Percentiles rank a stretch among this genome's conserved stretches.
These are phyloP conservation scores for Sutorius eximius DNA, from an alignment of 1,284 basidiomycete species.

Conservation along the genomic window DNA sequence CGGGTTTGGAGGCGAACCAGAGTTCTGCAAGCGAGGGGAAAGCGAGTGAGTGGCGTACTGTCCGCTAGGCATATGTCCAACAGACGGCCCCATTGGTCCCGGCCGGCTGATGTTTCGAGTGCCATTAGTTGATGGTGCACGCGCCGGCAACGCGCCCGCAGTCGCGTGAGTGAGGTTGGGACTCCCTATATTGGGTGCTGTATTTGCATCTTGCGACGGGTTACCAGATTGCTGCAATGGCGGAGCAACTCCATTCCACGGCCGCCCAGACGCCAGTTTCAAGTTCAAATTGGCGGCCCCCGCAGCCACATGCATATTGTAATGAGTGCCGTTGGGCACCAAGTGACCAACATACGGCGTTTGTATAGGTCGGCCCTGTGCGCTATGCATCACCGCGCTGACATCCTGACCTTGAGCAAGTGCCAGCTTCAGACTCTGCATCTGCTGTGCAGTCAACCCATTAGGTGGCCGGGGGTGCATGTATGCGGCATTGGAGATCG, in stretches of 20 bases:
- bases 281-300: conserved; percentile 37
- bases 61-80: conserved; percentile 40
- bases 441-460: conserved; percentile 50
- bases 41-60: conserved; percentile 45
- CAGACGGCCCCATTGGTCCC: conserved; percentile 28
- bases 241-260: conserved; percentile 38
- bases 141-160: conserved; percentile 41
- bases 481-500: conserved; percentile 37
- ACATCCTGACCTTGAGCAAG: conserved; percentile 46
- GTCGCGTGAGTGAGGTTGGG: conserved; percentile 32
- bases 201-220: conserved; percentile 30
- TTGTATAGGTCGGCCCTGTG: conserved; percentile 34
- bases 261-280: conserved; percentile 43
- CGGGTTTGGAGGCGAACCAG: conserved; percentile 40
- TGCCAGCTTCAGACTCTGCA: conserved; percentile 54
- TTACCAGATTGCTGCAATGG: conserved; percentile 36
- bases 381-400: conserved; percentile 35
- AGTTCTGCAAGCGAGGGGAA: conserved; percentile 56
- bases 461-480: conserved; percentile 35
- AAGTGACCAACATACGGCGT: conserved; percentile 37
- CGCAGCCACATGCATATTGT: conserved; percentile 35
- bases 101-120: conserved; percentile 44
- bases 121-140: conserved; percentile 58
- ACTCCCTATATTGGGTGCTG: conserved; percentile 37
- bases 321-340: conserved; percentile 38